These are phyloP conservation scores for Fusarium haematococcum DNA, from an alignment of 2,329 filamentous ascomycete genomes.

Conservation along the genomic window DNA sequence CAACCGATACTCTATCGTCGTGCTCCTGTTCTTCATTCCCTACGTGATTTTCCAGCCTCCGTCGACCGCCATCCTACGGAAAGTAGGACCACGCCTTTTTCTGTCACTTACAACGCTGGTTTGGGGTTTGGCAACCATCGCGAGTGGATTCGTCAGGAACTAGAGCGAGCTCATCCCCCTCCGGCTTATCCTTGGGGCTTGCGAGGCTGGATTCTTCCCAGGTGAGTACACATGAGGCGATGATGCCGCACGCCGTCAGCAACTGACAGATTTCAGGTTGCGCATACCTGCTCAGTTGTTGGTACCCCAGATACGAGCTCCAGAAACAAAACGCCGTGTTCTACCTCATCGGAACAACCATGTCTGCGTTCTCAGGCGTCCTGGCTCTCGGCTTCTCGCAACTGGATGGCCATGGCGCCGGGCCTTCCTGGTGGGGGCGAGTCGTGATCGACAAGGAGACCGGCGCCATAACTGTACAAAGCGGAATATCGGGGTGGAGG, in stretches of 20 bases:
- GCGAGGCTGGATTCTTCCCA: constrained; percentile 55
- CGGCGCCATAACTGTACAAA: too few species aligned
- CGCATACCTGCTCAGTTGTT: constrained; percentile 70
- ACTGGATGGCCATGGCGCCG: constrained; percentile 35
- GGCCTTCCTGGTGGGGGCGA: too few species aligned
- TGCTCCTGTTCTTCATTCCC: constrained; percentile 39
- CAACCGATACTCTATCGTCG: constrained; percentile 25
- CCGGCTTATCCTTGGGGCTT: constrained; percentile 32
- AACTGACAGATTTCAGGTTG: constrained; percentile 54
- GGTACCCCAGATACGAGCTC: constrained; percentile 76
- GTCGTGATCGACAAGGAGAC: too few species aligned
- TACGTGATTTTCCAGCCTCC: constrained; percentile 40
- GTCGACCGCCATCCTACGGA: constrained; percentile 32
- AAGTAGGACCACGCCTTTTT: constrained; percentile 38
- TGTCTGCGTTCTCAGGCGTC: constrained; percentile 40
- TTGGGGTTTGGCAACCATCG: constrained; percentile 23
- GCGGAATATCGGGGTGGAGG: constrained; percentile 58
- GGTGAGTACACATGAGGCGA: too few species aligned
- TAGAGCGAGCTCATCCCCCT: constrained; percentile 16
- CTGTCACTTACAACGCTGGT: constrained; percentile 33
- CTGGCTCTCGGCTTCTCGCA: constrained; percentile 46
- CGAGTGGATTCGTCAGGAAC: constrained; percentile 18
- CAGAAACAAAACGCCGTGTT: constrained; percentile 63
- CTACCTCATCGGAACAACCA: constrained; percentile 44
- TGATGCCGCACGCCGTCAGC: too few species aligned